Conservation (phyloP, 257 asterid species). For the Solanum tarijense region DNA sequence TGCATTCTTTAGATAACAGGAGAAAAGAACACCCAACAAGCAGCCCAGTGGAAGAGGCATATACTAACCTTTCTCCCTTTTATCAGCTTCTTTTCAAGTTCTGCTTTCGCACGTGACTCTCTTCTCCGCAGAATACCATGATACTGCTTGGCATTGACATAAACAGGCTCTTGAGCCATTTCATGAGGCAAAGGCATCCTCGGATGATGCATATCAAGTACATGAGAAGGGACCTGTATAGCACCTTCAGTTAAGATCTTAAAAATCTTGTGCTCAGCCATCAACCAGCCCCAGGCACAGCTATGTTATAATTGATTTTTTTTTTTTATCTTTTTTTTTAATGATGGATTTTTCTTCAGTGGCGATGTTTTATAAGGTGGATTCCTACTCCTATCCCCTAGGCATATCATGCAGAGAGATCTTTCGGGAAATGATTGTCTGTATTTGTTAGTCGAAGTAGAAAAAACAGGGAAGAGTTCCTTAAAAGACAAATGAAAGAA, state of each 20-base stretch:
- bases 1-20: not conserved
- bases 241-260: not conserved
- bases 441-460: not conserved
- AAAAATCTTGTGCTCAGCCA: not conserved
- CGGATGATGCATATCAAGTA: constrained; percentile 45
- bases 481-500: not conserved
- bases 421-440: not conserved
- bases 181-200: constrained; percentile 88
- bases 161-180: constrained; percentile 82
- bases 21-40: not conserved
- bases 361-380: not conserved
- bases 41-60: not conserved
- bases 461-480: not conserved
- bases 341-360: not conserved
- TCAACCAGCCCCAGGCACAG: not conserved
- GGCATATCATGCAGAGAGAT: not conserved
- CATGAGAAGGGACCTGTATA: constrained; percentile 47
- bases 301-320: not conserved
- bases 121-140: constrained; percentile 76
- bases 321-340: not conserved
- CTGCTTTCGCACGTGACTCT: constrained; percentile 89
- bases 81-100: constrained; percentile 68
- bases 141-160: constrained; percentile 87
- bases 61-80: constrained; percentile 65
- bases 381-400: not conserved